Percentiles rank a stretch among this genome's conserved stretches.
These are phyloP conservation scores for Cyberlindnera mississippiensis DNA, from an alignment of 805 yeast species.

Conservation along the genomic window DNA sequence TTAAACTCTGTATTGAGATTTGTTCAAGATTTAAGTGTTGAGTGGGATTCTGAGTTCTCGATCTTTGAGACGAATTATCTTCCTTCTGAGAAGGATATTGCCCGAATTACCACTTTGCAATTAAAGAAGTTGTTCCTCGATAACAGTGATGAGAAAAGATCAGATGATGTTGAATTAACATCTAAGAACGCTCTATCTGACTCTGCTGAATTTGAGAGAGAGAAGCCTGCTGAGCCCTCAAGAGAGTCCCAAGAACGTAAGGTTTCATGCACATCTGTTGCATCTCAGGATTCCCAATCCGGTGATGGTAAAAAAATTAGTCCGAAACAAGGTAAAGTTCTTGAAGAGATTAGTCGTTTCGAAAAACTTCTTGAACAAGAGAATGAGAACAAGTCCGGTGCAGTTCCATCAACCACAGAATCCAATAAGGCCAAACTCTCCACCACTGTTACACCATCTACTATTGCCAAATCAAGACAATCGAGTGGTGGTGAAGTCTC, in stretches of 20 bases:
- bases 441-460: slow-evolving; percentile 4
- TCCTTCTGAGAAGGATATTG: slow-evolving; percentile 91
- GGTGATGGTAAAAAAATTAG: slow-evolving; percentile 9
- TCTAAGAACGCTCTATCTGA: slow-evolving; percentile 6
- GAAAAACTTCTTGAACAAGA: slow-evolving; percentile 27
- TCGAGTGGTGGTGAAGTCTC: slow-evolving; percentile 7
- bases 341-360: slow-evolving; percentile 30
- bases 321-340: slow-evolving; percentile 25
- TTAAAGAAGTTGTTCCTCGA: slow-evolving; percentile 69
- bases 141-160: slow-evolving; percentile 31
- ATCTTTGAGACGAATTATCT: slow-evolving; percentile 74
- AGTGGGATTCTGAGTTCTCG: slow-evolving; percentile 82
- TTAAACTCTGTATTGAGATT: slow-evolving; percentile 66
- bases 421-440: no score
- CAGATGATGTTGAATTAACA: slow-evolving; percentile 16
- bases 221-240: slow-evolving; percentile 13
- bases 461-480: slow-evolving; percentile 8
- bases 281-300: slow-evolving; percentile 2
- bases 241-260: slow-evolving; percentile 5
- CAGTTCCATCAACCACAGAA: no score
- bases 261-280: slow-evolving; percentile 4
- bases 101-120: slow-evolving; percentile 85
- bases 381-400: slow-evolving; percentile 1
- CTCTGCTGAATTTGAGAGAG: slow-evolving; percentile 7
- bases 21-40: slow-evolving; percentile 76